Percentiles rank a stretch among this genome's conserved stretches.
Evolutionary conservation across 139 green algal genomes (phyloP).

Genomic region (Chlamydomonas schloesseri): DNA sequence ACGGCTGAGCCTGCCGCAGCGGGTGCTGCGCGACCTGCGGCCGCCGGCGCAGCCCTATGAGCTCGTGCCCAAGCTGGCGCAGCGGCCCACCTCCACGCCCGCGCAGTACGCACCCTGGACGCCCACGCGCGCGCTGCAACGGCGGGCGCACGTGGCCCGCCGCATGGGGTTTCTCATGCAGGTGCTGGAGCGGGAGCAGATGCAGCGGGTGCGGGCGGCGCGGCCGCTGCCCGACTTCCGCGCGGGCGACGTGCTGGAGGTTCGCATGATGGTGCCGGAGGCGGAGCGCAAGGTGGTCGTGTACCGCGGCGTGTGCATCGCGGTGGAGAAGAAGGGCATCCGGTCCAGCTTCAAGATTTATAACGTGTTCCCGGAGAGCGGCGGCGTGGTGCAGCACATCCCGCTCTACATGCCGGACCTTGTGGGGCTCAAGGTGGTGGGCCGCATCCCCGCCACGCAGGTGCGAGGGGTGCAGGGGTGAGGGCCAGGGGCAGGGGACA

Average conservation of each 20-base stretch:
- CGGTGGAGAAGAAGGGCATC: conserved; percentile 59
- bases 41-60: conserved; percentile 19
- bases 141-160: conserved; percentile 50
- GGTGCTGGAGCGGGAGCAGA: conserved; percentile 43
- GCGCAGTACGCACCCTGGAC: conserved; percentile 59
- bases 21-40: conserved; percentile 10
- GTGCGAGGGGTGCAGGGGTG: not conserved
- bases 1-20: not conserved
- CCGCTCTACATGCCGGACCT: conserved; percentile 77
- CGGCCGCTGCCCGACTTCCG: conserved; percentile 60
- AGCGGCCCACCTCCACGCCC: conserved; percentile 10
- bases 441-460: conserved; percentile 39
- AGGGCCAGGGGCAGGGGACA: not conserved
- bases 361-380: conserved; percentile 71
- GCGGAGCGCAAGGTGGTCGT: conserved; percentile 53
- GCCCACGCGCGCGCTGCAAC: conserved; percentile 52
- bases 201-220: not conserved
- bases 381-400: conserved; percentile 74
- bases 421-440: conserved; percentile 63
- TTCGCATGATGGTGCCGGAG: conserved; percentile 66
- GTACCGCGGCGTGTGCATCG: conserved; percentile 69
- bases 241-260: conserved; percentile 66
- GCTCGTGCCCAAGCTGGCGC: not conserved
- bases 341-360: conserved; percentile 53
- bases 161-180: conserved; percentile 61